phyloP scores from a whole-genome alignment of 1,284 basidiomycete genomes.

The Cryptococcus sp. region DNA sequence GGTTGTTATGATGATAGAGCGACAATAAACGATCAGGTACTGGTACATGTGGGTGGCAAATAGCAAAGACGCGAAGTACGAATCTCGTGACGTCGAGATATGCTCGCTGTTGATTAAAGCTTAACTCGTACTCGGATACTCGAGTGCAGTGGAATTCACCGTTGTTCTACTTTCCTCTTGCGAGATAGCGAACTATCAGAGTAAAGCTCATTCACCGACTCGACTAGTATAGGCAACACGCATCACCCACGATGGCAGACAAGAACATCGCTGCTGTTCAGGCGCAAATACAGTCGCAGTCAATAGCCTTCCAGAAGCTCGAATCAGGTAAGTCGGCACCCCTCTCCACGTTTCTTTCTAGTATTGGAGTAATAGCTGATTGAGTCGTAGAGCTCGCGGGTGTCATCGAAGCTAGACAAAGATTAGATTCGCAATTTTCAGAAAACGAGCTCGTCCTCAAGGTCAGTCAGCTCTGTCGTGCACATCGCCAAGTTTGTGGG shows the following conservation, averaged over 20 bases:
- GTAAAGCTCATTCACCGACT: not conserved
- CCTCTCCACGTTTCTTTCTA: not conserved
- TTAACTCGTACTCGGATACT: no score
- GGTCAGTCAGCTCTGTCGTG: constrained; percentile 55
- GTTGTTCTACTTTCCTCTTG: not conserved
- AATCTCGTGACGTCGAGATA: not conserved
- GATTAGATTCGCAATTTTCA: constrained; percentile 80
- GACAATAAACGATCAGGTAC: no score
- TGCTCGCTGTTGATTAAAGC: not conserved
- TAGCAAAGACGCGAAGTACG: not conserved
- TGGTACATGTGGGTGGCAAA: not conserved
- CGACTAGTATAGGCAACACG: no score
- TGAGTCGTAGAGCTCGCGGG: constrained; percentile 62
- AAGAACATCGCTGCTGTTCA: constrained; percentile 37
- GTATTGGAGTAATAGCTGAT: not conserved
- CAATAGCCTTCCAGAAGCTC: constrained; percentile 74
- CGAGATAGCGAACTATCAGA: not conserved
- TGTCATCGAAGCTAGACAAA: constrained; percentile 75
- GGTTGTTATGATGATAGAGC: no score
- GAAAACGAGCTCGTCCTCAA: constrained; percentile 93
- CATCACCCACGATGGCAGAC: constrained; percentile 30
- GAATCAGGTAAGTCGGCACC: constrained; percentile 58
- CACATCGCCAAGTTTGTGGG: not conserved
- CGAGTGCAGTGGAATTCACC: no score
- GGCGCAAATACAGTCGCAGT: constrained; percentile 62